A percentile compares a stretch with the other conserved stretches of the same genome.
Conservation (phyloP, 2,329 filamentous ascomycete species). For the Raffaelea ambrosiae region DNA sequence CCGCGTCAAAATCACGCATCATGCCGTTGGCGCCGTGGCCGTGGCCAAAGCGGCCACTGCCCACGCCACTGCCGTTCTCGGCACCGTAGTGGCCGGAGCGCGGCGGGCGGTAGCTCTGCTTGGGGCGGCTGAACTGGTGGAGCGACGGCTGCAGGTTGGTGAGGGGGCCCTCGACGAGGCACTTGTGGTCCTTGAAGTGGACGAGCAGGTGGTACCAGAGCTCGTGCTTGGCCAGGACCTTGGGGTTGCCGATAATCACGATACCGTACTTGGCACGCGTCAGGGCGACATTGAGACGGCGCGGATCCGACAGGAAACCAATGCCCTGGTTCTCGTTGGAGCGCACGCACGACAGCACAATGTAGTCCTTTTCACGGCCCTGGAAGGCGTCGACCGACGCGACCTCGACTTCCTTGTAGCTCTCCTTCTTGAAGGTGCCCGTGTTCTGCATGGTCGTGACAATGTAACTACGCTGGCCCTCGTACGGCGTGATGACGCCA, state of each 20-base stretch:
- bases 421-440: constrained; percentile 95
- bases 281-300: constrained; percentile 92
- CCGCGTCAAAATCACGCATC: constrained; percentile 58
- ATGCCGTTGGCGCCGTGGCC: constrained; percentile 28
- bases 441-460: constrained; percentile 99
- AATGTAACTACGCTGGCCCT: constrained; percentile 95
- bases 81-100: constrained; percentile 45
- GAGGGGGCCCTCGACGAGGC: constrained; percentile 88
- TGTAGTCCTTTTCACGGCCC: constrained; percentile 97
- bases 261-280: constrained; percentile 95
- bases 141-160: constrained; percentile 94
- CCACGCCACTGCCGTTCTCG: constrained; percentile 23
- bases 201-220: constrained; percentile 92
- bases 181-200: constrained; percentile 96
- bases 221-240: constrained; percentile 94
- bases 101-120: constrained; percentile 86
- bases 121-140: constrained; percentile 88
- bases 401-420: constrained; percentile 97
- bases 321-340: constrained; percentile 99
- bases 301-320: constrained; percentile 94
- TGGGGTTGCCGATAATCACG: constrained; percentile 94
- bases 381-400: constrained; percentile 98
- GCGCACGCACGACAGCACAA: constrained; percentile 92
- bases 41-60: constrained; percentile 15
- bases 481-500: constrained; percentile 97